phyloP scores from a whole-genome alignment of 1,284 basidiomycete genomes.

The Garcileccinum viscosum region DNA sequence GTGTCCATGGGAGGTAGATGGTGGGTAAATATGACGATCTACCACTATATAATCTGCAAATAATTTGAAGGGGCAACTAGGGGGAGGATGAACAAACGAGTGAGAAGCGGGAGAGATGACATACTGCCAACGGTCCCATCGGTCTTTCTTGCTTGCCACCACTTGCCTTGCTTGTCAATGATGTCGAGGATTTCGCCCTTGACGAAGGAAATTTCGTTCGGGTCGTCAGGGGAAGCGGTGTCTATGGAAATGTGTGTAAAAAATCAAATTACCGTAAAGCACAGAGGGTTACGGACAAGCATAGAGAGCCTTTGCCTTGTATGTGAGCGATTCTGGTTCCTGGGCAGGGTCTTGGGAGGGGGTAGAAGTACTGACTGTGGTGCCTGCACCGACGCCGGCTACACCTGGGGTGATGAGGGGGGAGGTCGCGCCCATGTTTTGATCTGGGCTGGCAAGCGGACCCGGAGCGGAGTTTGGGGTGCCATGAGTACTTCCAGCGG shows the following conservation, averaged over 20 bases:
- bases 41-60: conserved; percentile 67
- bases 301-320: conserved; percentile 88
- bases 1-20: conserved; percentile 25
- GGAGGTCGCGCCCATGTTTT: conserved; percentile 55
- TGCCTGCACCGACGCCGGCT: conserved; percentile 58
- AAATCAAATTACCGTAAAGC: conserved; percentile 15
- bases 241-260: conserved; percentile 54
- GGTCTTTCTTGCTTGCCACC: conserved; percentile 92
- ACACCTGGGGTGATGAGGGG: conserved; percentile 66
- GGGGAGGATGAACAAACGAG: conserved; percentile 24
- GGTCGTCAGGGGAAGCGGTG: conserved; percentile 90
- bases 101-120: conserved; percentile 37
- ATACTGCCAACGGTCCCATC: conserved; percentile 85
- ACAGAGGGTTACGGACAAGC: conserved; percentile 65
- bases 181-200: conserved; percentile 97
- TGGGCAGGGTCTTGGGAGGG: conserved; percentile 32
- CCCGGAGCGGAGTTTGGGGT: conserved; percentile 45
- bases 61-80: conserved; percentile 84
- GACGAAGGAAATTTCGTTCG: conserved; percentile 92
- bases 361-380: conserved; percentile 39
- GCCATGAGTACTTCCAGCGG: conserved; percentile 52
- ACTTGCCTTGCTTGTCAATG: conserved; percentile 91
- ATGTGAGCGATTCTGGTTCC: conserved; percentile 54
- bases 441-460: conserved; percentile 54
- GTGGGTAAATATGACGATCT: conserved; percentile 7